These are phyloP conservation scores for Alloascoidea africana DNA, from an alignment of 805 yeast species.

Conservation along the genomic window DNA sequence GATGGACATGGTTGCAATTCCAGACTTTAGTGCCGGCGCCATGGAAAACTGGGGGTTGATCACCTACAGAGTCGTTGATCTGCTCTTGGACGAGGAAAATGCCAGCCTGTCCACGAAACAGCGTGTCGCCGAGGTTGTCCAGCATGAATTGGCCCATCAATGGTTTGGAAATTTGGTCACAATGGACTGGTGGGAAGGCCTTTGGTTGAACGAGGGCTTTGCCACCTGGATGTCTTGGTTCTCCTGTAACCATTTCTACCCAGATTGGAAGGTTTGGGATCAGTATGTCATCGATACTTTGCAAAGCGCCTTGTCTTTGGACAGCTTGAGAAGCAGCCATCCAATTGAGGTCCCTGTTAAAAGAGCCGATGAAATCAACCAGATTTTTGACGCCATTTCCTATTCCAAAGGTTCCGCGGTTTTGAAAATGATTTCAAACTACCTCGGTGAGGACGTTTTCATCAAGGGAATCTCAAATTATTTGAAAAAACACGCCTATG, in stretches of 20 bases:
- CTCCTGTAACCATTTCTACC: slow-evolving; percentile 54
- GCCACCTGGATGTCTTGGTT: slow-evolving; percentile 77
- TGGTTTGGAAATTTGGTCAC: slow-evolving; percentile 88
- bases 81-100: slow-evolving; percentile 54
- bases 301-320: slow-evolving; percentile 61
- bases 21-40: slow-evolving; percentile 70
- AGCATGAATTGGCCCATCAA: slow-evolving; percentile 81
- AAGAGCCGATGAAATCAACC: slow-evolving; percentile 67
- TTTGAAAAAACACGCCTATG: slow-evolving; percentile 44
- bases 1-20: slow-evolving; percentile 66
- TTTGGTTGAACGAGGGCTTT: slow-evolving; percentile 84
- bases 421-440: slow-evolving; percentile 60
- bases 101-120: slow-evolving; percentile 45
- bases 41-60: slow-evolving; percentile 89
- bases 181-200: slow-evolving; percentile 90
- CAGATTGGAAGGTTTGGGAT: slow-evolving; percentile 73
- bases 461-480: slow-evolving; percentile 61
- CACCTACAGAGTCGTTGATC: slow-evolving; percentile 46
- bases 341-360: slow-evolving; percentile 74
- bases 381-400: slow-evolving; percentile 70
- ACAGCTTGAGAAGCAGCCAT: slow-evolving; percentile 57
- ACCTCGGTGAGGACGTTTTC: slow-evolving; percentile 54
- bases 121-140: slow-evolving; percentile 69
- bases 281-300: slow-evolving; percentile 64
- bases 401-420: slow-evolving; percentile 72